A percentile compares a stretch with the other conserved stretches of the same genome.
These are phyloP conservation scores for Heterobasidion annosum DNA, from an alignment of 1,284 basidiomycete genomes.

Conservation along the genomic window DNA sequence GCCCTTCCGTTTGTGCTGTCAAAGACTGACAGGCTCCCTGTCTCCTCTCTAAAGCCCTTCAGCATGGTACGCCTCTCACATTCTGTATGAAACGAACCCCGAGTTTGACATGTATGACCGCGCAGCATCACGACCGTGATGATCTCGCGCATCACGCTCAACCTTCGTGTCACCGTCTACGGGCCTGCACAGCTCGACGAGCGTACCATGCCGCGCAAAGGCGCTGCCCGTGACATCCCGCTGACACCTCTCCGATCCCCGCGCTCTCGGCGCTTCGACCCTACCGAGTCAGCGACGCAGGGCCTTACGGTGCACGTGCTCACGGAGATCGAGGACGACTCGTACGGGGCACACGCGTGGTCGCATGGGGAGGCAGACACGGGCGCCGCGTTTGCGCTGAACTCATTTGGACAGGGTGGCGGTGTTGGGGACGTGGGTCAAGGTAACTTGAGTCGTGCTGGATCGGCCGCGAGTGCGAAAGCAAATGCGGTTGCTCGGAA, in stretches of 20 bases:
- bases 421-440: no score
- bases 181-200: conserved; percentile 5
- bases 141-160: conserved; percentile 13
- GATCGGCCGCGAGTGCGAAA: no score
- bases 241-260: not conserved
- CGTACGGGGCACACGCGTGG: not conserved
- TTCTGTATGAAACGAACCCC: not conserved
- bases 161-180: conserved; percentile 11
- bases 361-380: no score
- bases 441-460: no score
- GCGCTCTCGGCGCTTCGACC: not conserved
- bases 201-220: conserved; percentile 1
- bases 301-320: not conserved
- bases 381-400: no score
- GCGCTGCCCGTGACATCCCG: not conserved
- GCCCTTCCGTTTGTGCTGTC: not conserved
- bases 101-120: not conserved
- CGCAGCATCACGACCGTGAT: conserved; percentile 10
- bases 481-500: no score
- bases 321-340: not conserved
- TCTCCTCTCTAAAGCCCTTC: conserved; percentile 7
- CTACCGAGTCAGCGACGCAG: not conserved
- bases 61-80: conserved; percentile 6
- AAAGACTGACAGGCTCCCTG: not conserved
- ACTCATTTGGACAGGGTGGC: no score